Evolutionary conservation across 177 flowering plant species (phyloP).

Genomic region (Telopea speciosissima): DNA sequence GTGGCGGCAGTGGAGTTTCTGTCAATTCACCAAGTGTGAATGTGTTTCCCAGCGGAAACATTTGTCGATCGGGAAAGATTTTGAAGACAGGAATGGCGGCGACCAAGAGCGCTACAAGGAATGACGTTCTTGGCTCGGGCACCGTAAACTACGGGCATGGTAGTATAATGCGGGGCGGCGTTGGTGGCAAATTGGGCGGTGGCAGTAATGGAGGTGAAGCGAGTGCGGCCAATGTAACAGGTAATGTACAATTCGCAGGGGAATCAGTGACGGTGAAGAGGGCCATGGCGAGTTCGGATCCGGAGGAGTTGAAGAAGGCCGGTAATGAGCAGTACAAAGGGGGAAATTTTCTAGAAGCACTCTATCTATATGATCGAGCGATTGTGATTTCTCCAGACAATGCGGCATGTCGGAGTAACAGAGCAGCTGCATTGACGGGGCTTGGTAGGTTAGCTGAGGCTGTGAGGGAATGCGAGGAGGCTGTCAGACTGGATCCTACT

Average conservation of each 20-base stretch:
- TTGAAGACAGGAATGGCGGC: conserved; percentile 40
- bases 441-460: conserved; percentile 70
- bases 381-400: conserved; percentile 60
- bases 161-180: conserved; percentile 72
- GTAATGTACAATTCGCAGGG: conserved; percentile 23
- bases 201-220: conserved; percentile 14
- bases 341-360: conserved; percentile 65
- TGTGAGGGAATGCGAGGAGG: conserved; percentile 77
- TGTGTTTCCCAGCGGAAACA: conserved; percentile 57
- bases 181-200: conserved; percentile 6
- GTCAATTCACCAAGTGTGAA: conserved; percentile 12
- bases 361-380: conserved; percentile 61
- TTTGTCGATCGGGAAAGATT: conserved; percentile 67
- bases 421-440: conserved; percentile 77
- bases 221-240: conserved; percentile 5
- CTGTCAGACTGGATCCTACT: conserved; percentile 70
- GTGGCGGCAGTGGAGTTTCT: neutral
- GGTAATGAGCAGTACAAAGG: conserved; percentile 73
- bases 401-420: conserved; percentile 66
- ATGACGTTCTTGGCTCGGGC: conserved; percentile 68
- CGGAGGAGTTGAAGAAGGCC: conserved; percentile 60
- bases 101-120: conserved; percentile 19
- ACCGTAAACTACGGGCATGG: conserved; percentile 78
- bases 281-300: conserved; percentile 34
- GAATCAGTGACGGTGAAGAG: conserved; percentile 24